Base-by-base conservation (phyloP, 768 basidiomycete species). In the Boletus rubroflammeus region DNA sequence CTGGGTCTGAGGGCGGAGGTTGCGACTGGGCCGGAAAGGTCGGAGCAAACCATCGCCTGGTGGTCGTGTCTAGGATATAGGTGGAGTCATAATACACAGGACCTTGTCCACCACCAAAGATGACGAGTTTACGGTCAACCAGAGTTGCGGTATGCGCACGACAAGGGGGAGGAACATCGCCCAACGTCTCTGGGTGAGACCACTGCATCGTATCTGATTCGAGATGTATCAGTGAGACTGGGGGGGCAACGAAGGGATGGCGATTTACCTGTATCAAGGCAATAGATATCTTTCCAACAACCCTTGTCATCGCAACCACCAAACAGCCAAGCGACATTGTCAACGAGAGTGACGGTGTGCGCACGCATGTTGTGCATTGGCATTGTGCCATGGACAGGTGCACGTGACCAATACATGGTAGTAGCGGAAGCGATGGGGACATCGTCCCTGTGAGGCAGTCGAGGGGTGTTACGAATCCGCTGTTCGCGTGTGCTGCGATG, bases 51-150 rank as follows among this genome's bases (percentile, higher is more conserved):
- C 90, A 92, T 28, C 80, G 77, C 7, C 89, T 79, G 47, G 78
- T 79, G 62, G 78, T 70, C 15, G 91, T 95, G 68, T 96, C 92
- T 50, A 96, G 81, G 47, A 92, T 78, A 73, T 82, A 94, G 7
- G 93, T 81, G 9, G 83, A 76, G 68, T 93, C 90, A 63, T 89
- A 94, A 72, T 96, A 97, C 1, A 74, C 76, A 0, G 86, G 78
- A 2, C 88, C 90, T 57, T 92, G 81, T 1, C 95, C 95, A 5
- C 95, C 95, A 19, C 93, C 93, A 63, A 93, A 88, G 5, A 96
- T 72, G 64, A 92, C 81, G 40, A 96, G 80, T 60, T 85, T 86
- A 25, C 83, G 81, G 62, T 91, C 89, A 48, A 91, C 85, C 8
- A 90, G 78, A 0, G 92, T 94, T 3, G 90, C 87, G 1, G 89